Evolutionary conservation across 768 basidiomycete genomes (phyloP).

Genomic region (Plicaturopsis crispa): DNA sequence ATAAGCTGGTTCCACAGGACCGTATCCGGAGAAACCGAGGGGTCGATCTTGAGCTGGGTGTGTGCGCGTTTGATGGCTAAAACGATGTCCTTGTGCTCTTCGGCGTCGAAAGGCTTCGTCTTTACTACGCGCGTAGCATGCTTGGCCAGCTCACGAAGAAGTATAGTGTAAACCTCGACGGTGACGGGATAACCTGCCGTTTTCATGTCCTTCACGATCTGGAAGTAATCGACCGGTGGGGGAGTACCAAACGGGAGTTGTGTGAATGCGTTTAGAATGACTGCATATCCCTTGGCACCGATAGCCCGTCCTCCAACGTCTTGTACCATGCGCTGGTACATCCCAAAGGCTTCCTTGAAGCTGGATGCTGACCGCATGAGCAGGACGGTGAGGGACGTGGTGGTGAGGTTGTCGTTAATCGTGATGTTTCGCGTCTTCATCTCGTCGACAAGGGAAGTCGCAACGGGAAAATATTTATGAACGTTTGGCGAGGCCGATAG

Average conservation of each 20-base stretch:
- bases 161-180: conserved; percentile 55
- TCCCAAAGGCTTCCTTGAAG: conserved; percentile 52
- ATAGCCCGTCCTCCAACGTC: conserved; percentile 24
- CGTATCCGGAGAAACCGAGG: conserved; percentile 64
- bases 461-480: conserved; percentile 39
- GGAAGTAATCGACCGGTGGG: conserved; percentile 55
- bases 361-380: conserved; percentile 56
- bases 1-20: conserved; percentile 78
- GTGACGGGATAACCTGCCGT: conserved; percentile 49
- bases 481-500: conserved; percentile 31
- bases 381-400: conserved; percentile 48
- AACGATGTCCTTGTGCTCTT: conserved; percentile 27
- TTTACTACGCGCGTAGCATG: conserved; percentile 24
- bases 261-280: conserved; percentile 59
- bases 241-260: conserved; percentile 40
- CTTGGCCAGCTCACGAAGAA: conserved; percentile 48
- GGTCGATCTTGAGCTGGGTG: conserved; percentile 71
- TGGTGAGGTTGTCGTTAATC: conserved; percentile 33
- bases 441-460: conserved; percentile 50
- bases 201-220: conserved; percentile 78
- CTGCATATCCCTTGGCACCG: conserved; percentile 50
- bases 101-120: conserved; percentile 16
- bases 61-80: conserved; percentile 58
- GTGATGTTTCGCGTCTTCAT: conserved; percentile 49
- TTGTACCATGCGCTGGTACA: conserved; percentile 40